phyloP scores from a whole-genome alignment of 306 rosid species.

The Fragaria iinumae region DNA sequence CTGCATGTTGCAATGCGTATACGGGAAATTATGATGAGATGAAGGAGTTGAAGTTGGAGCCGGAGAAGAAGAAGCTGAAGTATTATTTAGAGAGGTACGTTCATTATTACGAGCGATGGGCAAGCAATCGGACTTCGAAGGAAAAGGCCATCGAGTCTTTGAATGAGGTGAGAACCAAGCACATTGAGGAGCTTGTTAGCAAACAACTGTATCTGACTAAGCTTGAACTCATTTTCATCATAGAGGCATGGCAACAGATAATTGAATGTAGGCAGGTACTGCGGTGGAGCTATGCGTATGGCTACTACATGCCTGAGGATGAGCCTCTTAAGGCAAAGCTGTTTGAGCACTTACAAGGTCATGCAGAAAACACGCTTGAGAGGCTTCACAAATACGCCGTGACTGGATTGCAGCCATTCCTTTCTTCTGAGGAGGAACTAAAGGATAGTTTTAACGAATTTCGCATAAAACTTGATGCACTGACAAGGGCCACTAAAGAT shows the following conservation, averaged over 20 bases:
- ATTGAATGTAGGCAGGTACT: conserved; percentile 11
- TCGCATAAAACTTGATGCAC: neutral
- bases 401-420: neutral
- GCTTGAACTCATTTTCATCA: neutral
- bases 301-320: neutral
- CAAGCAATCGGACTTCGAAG: neutral
- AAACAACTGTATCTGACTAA: neutral
- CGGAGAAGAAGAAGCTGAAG: neutral
- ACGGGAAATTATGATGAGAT: neutral
- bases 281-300: conserved; percentile 13
- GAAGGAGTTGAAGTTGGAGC: neutral
- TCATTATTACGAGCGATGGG: conserved; percentile 6
- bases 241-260: conserved; percentile 12
- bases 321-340: neutral
- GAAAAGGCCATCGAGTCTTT: neutral
- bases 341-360: conserved; percentile 1
- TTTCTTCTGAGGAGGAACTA: too few relatives aligned
- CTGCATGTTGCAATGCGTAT: neutral
- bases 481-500: conserved; percentile 1
- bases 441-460: neutral
- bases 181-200: too few relatives aligned
- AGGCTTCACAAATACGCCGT: conserved; percentile 11
- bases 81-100: neutral
- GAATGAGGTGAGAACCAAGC: neutral
- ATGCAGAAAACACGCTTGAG: conserved; percentile 11